A percentile compares a stretch with the other conserved stretches of the same genome.
phyloP scores from a whole-genome alignment of 1,139 yeast species.

The Arxiozyma slooffiae region DNA sequence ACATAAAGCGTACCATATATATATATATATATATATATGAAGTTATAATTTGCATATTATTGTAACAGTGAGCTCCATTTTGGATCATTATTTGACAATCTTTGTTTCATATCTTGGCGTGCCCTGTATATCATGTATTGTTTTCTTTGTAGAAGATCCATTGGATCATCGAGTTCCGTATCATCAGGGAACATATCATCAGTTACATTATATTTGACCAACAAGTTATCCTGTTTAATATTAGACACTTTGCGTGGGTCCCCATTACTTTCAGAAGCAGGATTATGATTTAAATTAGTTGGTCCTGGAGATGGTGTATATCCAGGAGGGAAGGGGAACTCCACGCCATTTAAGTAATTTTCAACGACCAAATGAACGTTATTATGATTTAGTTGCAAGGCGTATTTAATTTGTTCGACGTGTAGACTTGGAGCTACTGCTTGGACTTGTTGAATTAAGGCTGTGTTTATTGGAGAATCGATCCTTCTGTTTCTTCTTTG shows the following conservation, averaged over 20 bases:
- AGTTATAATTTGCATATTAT: not conserved
- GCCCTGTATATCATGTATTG: constrained; percentile 29
- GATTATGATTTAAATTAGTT: not conserved
- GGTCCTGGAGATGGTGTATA: not conserved
- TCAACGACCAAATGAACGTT: constrained; percentile 75
- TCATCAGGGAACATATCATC: constrained; percentile 13
- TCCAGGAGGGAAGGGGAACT: constrained; percentile 59
- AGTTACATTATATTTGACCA: constrained; percentile 24
- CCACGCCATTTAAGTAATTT: constrained; percentile 52
- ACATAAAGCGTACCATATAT: not conserved
- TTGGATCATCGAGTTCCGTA: constrained; percentile 17
- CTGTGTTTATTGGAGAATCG: not conserved
- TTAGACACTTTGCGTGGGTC: constrained; percentile 27
- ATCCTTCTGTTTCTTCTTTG: not conserved
- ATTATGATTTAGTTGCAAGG: constrained; percentile 52
- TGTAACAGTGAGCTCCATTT: constrained; percentile 11
- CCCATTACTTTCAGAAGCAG: not conserved
- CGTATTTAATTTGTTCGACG: constrained; percentile 57
- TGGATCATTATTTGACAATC: constrained; percentile 15
- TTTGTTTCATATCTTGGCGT: constrained; percentile 23
- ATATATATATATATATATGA: not conserved
- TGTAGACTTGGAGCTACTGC: constrained; percentile 70
- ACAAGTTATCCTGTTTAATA: constrained; percentile 26
- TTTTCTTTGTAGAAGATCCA: constrained; percentile 15
- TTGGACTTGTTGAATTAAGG: constrained; percentile 61